Conservation (phyloP, 2,329 filamentous ascomycete species). For the Stagonosporopsis vannaccii region DNA sequence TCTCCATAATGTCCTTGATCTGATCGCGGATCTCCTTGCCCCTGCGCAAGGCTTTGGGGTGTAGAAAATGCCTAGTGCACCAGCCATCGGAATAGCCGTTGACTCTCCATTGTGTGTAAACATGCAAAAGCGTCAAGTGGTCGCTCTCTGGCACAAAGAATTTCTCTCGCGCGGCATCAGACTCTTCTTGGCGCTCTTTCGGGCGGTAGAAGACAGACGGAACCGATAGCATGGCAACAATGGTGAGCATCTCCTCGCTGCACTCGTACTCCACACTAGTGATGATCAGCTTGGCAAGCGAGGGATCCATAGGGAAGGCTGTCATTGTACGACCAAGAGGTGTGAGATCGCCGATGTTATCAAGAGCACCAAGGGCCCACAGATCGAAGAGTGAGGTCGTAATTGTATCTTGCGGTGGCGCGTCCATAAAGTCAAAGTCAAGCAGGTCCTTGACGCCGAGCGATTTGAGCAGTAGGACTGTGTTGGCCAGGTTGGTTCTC, state of each 20-base stretch:
- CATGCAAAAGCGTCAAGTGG: conserved; percentile 92
- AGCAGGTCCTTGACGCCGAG: conserved; percentile 92
- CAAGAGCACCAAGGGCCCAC: conserved; percentile 91
- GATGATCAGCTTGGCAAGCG: conserved; percentile 92
- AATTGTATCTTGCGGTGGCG: conserved; percentile 96
- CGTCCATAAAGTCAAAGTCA: conserved; percentile 99
- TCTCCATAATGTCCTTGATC: conserved; percentile 89
- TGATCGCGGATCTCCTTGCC: conserved; percentile 96
- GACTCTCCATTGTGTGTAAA: conserved; percentile 93
- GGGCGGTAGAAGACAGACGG: conserved; percentile 97
- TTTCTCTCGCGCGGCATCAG: conserved; percentile 92
- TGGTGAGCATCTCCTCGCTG: conserved; percentile 97
- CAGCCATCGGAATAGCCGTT: conserved; percentile 90
- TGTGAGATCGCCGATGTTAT: conserved; percentile 93
- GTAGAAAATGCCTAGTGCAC: conserved; percentile 92
- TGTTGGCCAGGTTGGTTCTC: conserved; percentile 93
- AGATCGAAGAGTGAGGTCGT: conserved; percentile 96
- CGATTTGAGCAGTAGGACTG: conserved; percentile 90
- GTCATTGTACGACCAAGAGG: conserved; percentile 91
- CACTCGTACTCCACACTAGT: conserved; percentile 89
- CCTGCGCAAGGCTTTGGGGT: conserved; percentile 89
- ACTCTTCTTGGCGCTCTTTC: conserved; percentile 95
- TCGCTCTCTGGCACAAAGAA: conserved; percentile 99
- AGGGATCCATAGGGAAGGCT: conserved; percentile 97
- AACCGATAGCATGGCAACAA: conserved; percentile 97